A percentile compares a stretch with the other conserved stretches of the same genome.
Conservation (phyloP, 176 grass and related monocot species). For the Zizania latifolia region DNA sequence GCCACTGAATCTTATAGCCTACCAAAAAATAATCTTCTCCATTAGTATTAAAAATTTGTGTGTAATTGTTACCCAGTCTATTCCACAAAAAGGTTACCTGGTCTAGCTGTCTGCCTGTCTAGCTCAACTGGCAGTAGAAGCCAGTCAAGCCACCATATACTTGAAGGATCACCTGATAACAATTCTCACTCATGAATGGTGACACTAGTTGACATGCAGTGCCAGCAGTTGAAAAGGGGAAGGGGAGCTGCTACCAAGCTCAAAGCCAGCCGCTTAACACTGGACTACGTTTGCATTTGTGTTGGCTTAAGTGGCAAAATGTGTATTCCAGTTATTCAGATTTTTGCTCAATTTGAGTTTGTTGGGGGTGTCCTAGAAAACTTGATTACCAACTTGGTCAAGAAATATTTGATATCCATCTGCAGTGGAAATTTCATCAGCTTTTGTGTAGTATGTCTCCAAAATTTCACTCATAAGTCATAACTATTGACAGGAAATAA, state of each 20-base stretch:
- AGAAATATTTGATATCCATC: neutral
- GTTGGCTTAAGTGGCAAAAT: neutral
- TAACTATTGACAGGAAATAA: neutral
- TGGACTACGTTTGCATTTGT: neutral
- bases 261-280: neutral
- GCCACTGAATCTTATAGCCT: neutral
- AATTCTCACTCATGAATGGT: neutral
- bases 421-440: neutral
- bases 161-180: neutral
- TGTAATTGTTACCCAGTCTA: neutral
- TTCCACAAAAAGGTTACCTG: neutral
- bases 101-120: neutral
- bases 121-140: neutral
- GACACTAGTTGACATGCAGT: neutral
- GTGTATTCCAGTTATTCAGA: neutral
- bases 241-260: neutral
- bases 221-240: no score
- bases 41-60: neutral
- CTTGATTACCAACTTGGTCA: neutral
- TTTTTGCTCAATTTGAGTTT: neutral
- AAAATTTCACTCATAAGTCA: neutral
- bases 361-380: neutral
- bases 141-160: neutral
- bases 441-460: neutral
- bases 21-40: neutral